Percentiles rank a stretch among this genome's conserved stretches.
These are phyloP conservation scores for Aspergillus sp. DNA, from an alignment of 2,329 filamentous ascomycete species.

Conservation along the genomic window DNA sequence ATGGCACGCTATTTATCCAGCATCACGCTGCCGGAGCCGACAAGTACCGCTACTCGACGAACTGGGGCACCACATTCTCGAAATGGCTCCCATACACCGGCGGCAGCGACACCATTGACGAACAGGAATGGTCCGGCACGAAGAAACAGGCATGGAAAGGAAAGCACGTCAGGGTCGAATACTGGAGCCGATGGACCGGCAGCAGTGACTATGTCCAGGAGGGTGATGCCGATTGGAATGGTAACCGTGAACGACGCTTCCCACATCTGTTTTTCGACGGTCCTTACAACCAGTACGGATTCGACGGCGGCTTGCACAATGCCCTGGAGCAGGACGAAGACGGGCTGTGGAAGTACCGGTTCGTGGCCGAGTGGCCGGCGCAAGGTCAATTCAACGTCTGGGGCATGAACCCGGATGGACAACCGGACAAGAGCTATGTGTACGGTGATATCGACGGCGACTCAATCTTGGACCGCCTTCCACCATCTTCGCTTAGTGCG, in stretches of 20 bases:
- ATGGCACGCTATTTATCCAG: conserved; percentile 42
- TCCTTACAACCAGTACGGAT: conserved; percentile 56
- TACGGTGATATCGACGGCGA: conserved; percentile 56
- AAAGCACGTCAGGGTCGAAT: conserved; percentile 56
- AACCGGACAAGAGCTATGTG: conserved; percentile 52
- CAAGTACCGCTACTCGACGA: conserved; percentile 54
- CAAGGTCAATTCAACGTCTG: conserved; percentile 57
- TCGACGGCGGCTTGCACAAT: conserved; percentile 52
- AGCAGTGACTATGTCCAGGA: conserved; percentile 55
- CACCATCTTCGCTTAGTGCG: conserved; percentile 49
- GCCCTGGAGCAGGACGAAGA: conserved; percentile 43
- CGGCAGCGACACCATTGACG: conserved; percentile 41
- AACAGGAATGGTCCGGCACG: conserved; percentile 52
- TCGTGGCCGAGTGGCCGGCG: conserved; percentile 57
- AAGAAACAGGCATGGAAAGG: conserved; percentile 51
- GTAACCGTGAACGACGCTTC: conserved; percentile 42
- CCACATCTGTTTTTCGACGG: conserved; percentile 58
- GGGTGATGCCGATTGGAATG: conserved; percentile 43
- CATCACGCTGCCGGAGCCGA: conserved; percentile 56
- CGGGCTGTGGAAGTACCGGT: conserved; percentile 50
- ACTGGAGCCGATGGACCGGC: conserved; percentile 52
- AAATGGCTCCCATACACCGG: conserved; percentile 51
- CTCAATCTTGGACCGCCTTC: conserved; percentile 53
- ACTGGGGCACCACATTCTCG: conserved; percentile 53
- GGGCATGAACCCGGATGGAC: conserved; percentile 57